These are phyloP conservation scores for Neurospora sp. DNA, from an alignment of 495 filamentous ascomycete species.

Conservation along the genomic window DNA sequence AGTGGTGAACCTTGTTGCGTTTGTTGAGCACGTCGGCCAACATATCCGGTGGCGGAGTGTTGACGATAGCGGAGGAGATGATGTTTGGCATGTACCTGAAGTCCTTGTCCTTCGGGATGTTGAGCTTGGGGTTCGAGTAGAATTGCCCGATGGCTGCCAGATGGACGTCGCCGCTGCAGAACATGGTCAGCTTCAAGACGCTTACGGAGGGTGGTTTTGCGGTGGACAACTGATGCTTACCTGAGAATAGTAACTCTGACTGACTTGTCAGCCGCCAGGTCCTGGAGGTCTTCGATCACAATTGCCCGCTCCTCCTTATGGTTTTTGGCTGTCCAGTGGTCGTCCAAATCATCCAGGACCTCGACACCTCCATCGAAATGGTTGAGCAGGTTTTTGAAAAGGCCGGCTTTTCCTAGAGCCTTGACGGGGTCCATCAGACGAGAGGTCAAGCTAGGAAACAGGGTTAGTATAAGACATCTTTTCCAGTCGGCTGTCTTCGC, in stretches of 20 bases:
- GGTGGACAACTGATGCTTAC: slow-evolving; percentile 41
- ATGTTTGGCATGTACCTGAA: slow-evolving; percentile 90
- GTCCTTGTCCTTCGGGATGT: slow-evolving; percentile 74
- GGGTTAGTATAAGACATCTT: slow-evolving; percentile 2
- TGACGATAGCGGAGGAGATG: slow-evolving; percentile 84
- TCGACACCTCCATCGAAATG: slow-evolving; percentile 88
- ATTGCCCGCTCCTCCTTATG: slow-evolving; percentile 82
- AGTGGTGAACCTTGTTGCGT: slow-evolving; percentile 87
- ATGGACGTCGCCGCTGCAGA: slow-evolving; percentile 82
- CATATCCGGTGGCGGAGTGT: slow-evolving; percentile 79
- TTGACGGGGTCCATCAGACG: slow-evolving; percentile 78
- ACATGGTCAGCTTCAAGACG: slow-evolving; percentile 2
- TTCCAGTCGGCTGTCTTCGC: background rate
- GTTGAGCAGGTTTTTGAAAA: slow-evolving; percentile 75
- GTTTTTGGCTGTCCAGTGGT: slow-evolving; percentile 94
- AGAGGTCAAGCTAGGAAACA: slow-evolving; percentile 59
- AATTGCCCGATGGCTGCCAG: slow-evolving; percentile 89
- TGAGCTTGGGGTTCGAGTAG: slow-evolving; percentile 77
- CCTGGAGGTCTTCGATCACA: slow-evolving; percentile 82
- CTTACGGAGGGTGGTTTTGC: slow-evolving; percentile 13
- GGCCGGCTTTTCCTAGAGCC: slow-evolving; percentile 69
- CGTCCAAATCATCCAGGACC: slow-evolving; percentile 83
- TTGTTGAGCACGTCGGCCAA: slow-evolving; percentile 89
- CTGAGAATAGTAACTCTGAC: slow-evolving; percentile 82
- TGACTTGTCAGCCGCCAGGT: slow-evolving; percentile 81